Base-by-base conservation (phyloP, 805 yeast species). In the Ogataea neopini region DNA sequence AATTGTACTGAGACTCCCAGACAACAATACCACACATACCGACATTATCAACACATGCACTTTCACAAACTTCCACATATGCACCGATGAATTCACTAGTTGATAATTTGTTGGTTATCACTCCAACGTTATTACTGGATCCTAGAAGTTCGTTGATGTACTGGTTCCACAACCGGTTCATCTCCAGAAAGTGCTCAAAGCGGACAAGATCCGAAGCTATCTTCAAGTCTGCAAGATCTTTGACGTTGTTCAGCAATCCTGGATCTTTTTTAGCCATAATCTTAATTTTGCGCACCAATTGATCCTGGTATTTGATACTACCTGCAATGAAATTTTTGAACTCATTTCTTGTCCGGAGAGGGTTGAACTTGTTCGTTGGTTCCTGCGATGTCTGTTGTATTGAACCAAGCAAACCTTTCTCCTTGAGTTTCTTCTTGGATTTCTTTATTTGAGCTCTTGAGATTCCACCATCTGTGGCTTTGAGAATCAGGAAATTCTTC, bases 61-160 rank as follows among this genome's bases (percentile, higher is more conserved):
- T 73, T 40, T 79, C 76, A 2, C 72, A 57, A 0, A 90, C 90
- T 11, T 72, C 73, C 11, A 89, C 48, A 35, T 65, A 62, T n/a
- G 94, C 79, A 3, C 97, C 97, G 56, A 84, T 85, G 66, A 78
- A 86, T 59, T 90, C 97, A 1, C 94, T 88, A 50, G 84, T 76
- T 1, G 92, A 76, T 34, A 90, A 67, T 54, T 84, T 81, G 5
- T 79, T 70, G 17, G 86, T 63, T 1, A 81, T 56, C 8, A 49
- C 45, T 47, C 36, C 59, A 44, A 64, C 48, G 29, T 61, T 61
- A 11, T 54, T 52, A 36, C 58, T 51, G 6, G 46, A 52, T 29
- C 66, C 74, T 7, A 87, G 54, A 3, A 88, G 66, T 36, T 81
- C 84, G 28, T 67, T 69, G 40, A 84, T 80, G 61, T 90, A 90